Conservation (phyloP, 2,329 filamentous ascomycete species). For the Monilinia vaccinii-corymbosi region DNA sequence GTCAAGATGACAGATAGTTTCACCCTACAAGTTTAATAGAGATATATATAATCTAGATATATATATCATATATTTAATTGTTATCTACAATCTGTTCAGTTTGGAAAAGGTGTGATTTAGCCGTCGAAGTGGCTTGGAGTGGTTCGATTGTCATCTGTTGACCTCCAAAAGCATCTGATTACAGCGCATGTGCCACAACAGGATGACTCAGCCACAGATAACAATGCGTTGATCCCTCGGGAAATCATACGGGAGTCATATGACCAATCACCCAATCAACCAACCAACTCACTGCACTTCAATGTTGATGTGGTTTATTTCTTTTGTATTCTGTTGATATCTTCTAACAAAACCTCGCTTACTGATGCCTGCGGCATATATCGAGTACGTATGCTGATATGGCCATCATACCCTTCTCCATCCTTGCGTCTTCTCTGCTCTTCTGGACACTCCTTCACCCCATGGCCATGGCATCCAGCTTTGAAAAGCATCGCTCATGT, state of each 20-base stretch:
- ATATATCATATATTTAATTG: background rate
- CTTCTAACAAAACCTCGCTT: background rate
- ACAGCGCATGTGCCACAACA: background rate
- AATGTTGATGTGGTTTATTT: background rate
- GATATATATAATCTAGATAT: no score
- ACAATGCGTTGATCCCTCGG: no score
- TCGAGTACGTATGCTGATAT: background rate
- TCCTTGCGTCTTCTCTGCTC: background rate
- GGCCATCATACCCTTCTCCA: background rate
- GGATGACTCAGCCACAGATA: no score
- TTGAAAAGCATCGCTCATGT: background rate
- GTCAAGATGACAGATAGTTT: no score
- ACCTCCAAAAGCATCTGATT: background rate
- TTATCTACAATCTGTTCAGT: constrained; percentile 3
- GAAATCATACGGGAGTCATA: no score
- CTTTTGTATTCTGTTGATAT: background rate
- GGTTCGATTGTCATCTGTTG: background rate
- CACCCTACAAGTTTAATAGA: no score
- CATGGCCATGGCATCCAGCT: background rate
- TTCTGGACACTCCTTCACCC: background rate
- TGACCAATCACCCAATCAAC: no score
- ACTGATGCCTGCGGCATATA: background rate
- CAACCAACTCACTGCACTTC: background rate
- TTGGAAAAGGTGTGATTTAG: background rate
- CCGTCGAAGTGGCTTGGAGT: background rate